Conservation (phyloP, 2,329 filamentous ascomycete genomes). For the Trichoderma aggressivum region DNA sequence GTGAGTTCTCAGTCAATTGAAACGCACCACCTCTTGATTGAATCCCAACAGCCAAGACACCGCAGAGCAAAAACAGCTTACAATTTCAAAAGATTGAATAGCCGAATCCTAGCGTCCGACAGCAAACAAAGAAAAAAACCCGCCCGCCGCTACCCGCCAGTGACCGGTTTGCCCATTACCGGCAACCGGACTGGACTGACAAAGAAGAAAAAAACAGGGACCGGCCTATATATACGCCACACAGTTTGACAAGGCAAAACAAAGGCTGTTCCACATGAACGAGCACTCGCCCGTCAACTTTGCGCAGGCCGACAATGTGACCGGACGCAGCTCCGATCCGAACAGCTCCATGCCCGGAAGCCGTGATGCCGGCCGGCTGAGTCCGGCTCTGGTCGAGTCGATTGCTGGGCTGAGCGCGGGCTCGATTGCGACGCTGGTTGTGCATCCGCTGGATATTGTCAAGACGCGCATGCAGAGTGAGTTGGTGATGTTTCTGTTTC, state of each 20-base stretch:
- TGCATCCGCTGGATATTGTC: constrained; percentile 91
- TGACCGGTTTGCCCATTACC: background rate
- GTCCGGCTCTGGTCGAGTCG: constrained; percentile 79
- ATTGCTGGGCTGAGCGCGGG: constrained; percentile 88
- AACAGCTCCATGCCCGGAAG: constrained; percentile 44
- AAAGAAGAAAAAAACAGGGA: background rate
- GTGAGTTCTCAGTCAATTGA: background rate
- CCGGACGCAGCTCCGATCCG: constrained; percentile 11
- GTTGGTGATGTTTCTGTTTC: background rate
- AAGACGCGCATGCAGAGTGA: constrained; percentile 92
- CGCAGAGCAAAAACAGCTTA: background rate
- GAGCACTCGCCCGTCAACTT: constrained; percentile 8
- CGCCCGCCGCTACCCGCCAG: constrained; percentile 9
- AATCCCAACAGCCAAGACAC: background rate
- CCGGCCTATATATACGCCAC: background rate
- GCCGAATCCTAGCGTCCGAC: background rate
- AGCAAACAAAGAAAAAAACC: background rate
- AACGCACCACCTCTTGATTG: background rate
- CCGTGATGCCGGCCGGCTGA: constrained; percentile 55
- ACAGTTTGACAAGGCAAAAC: background rate
- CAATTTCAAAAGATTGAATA: background rate
- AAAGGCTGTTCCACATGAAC: constrained; percentile 13
- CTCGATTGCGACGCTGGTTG: constrained; percentile 76
- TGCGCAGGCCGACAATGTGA: constrained; percentile 26
- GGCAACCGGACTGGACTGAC: background rate